phyloP scores from a whole-genome alignment of 306 rosid species.

The Prunus mongolica region DNA sequence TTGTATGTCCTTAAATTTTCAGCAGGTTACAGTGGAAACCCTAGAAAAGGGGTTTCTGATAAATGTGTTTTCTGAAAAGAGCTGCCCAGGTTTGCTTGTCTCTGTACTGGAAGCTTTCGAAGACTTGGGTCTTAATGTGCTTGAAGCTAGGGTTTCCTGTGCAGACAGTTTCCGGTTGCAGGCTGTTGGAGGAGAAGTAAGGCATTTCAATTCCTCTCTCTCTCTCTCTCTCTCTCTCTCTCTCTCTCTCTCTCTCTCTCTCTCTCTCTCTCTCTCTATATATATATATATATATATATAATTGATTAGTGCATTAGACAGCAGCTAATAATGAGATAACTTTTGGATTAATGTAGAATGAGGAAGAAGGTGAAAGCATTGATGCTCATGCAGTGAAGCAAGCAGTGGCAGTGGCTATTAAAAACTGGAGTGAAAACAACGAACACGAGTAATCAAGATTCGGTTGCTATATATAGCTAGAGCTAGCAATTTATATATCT shows the following conservation, averaged over 20 bases:
- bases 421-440: constrained; percentile 43
- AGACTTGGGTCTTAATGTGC: constrained; percentile 75
- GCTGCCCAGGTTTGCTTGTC: constrained; percentile 82
- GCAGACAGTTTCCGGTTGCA: constrained; percentile 71
- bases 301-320: neutral
- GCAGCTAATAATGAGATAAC: neutral
- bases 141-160: constrained; percentile 99
- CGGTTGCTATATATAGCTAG: constrained; percentile 3
- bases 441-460: constrained; percentile 28
- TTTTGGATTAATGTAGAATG: constrained; percentile 29
- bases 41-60: constrained; percentile 77
- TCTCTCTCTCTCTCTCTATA: too few species aligned
- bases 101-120: constrained; percentile 78
- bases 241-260: too few species aligned
- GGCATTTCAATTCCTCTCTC: neutral
- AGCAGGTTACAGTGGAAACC: constrained; percentile 86
- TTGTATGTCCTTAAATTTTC: neutral
- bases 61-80: constrained; percentile 61
- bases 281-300: neutral
- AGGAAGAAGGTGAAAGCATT: constrained; percentile 39
- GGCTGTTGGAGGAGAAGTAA: constrained; percentile 91
- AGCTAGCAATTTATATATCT: neutral
- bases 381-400: constrained; percentile 45
- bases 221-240: too few species aligned
- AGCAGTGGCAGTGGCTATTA: constrained; percentile 45